Evolutionary conservation across 1,139 yeast genomes (phyloP).

Genomic region (Diutina siamensis): DNA sequence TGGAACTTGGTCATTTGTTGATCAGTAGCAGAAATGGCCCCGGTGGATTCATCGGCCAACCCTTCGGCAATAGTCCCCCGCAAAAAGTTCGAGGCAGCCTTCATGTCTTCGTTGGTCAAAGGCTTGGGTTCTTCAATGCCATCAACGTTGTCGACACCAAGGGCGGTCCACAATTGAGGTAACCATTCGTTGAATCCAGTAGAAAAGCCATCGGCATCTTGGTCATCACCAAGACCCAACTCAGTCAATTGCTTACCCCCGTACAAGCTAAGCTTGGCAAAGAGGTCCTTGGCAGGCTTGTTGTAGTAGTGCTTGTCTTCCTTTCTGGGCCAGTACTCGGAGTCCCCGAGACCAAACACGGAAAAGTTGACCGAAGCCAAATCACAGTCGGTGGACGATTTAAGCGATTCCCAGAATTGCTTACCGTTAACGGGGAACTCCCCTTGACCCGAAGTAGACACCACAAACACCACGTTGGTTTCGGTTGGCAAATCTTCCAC

Average conservation of each 20-base stretch:
- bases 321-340: slow-evolving; percentile 94
- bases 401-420: slow-evolving; percentile 77
- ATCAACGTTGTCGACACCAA: slow-evolving; percentile 75
- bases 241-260: slow-evolving; percentile 69
- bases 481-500: slow-evolving; percentile 73
- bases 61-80: slow-evolving; percentile 94
- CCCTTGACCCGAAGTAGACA: slow-evolving; percentile 97
- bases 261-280: slow-evolving; percentile 48
- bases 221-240: slow-evolving; percentile 89
- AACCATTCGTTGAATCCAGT: slow-evolving; percentile 90
- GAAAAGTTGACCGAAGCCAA: slow-evolving; percentile 58
- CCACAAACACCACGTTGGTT: slow-evolving; percentile 68
- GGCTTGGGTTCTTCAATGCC: slow-evolving; percentile 95
- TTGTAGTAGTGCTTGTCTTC: slow-evolving; percentile 91
- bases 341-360: slow-evolving; percentile 89
- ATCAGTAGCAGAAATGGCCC: slow-evolving; percentile 86
- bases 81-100: slow-evolving; percentile 70
- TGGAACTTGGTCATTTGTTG: slow-evolving; percentile 95
- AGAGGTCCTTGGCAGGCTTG: slow-evolving; percentile 77
- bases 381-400: slow-evolving; percentile 59
- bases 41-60: slow-evolving; percentile 69
- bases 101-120: slow-evolving; percentile 91
- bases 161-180: slow-evolving; percentile 70
- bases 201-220: slow-evolving; percentile 89
- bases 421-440: slow-evolving; percentile 96